Evolutionary conservation across 2,329 filamentous ascomycete species (phyloP).

Genomic region (Penicillium digitatum): DNA sequence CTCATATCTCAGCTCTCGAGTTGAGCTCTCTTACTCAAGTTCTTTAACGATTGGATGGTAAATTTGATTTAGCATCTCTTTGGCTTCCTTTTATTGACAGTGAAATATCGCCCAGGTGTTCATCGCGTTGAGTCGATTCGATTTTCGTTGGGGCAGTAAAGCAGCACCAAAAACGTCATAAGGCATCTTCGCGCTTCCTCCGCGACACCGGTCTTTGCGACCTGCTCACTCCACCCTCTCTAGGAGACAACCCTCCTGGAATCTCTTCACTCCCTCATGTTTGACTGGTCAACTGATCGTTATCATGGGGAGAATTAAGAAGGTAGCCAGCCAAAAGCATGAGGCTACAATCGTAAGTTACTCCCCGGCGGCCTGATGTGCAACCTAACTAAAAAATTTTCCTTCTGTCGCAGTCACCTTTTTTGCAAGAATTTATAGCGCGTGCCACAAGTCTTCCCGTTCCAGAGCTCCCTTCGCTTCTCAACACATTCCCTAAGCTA

Average conservation of each 20-base stretch:
- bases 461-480: slow-evolving; percentile 69
- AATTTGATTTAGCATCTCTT: not conserved
- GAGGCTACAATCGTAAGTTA: slow-evolving; percentile 49
- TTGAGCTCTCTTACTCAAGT: slow-evolving; percentile 16
- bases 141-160: slow-evolving; percentile 29
- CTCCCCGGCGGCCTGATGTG: slow-evolving; percentile 9
- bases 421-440: slow-evolving; percentile 75
- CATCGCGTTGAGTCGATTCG: slow-evolving; percentile 15
- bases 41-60: slow-evolving; percentile 7
- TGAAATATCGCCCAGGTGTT: not conserved
- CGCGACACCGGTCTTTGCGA: slow-evolving; percentile 29
- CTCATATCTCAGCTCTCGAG: slow-evolving; percentile 19
- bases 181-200: slow-evolving; percentile 32
- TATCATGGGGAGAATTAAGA: slow-evolving; percentile 53
- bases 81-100: not conserved
- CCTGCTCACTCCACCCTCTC: slow-evolving; percentile 22
- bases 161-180: slow-evolving; percentile 39
- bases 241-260: slow-evolving; percentile 30
- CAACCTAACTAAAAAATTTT: slow-evolving; percentile 24
- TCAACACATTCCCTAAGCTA: slow-evolving; percentile 75
- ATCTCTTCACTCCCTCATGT: slow-evolving; percentile 37
- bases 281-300: slow-evolving; percentile 33
- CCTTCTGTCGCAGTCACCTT: slow-evolving; percentile 65
- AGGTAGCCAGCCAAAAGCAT: slow-evolving; percentile 50
- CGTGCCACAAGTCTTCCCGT: slow-evolving; percentile 61